Evolutionary conservation across 805 yeast genomes (phyloP).

Genomic region (Kodamaea nitidulidarum): DNA sequence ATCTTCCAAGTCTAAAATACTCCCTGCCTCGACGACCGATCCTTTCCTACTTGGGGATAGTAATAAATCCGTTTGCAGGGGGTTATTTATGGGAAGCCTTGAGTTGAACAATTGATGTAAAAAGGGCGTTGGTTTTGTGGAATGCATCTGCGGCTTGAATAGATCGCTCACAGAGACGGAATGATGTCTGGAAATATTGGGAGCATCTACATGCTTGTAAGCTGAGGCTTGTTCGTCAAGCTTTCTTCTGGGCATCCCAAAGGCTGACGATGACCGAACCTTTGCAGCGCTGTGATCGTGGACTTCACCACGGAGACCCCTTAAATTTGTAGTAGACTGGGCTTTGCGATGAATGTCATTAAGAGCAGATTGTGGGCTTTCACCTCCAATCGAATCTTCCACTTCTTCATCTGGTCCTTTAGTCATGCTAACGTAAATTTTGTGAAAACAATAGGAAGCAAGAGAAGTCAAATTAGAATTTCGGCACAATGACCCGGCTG

Average conservation of each 20-base stretch:
- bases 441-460: too few species aligned
- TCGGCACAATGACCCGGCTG: too few species aligned
- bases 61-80: slow-evolving; percentile 13
- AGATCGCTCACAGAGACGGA: slow-evolving; percentile 3
- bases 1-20: slow-evolving; percentile 20
- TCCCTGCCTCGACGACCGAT: slow-evolving; percentile 11
- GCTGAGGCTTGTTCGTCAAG: neutral
- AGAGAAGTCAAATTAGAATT: too few species aligned
- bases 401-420: too few species aligned
- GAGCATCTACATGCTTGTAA: neutral
- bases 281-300: neutral
- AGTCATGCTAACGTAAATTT: too few species aligned
- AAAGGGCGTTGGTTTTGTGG: slow-evolving; percentile 17
- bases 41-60: slow-evolving; percentile 1
- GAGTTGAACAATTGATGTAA: slow-evolving; percentile 26
- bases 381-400: too few species aligned
- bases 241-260: neutral
- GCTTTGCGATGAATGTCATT: neutral
- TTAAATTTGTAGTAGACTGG: slow-evolving; percentile 3
- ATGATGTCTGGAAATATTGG: neutral
- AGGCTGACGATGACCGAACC: slow-evolving; percentile 5
- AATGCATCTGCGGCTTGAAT: neutral
- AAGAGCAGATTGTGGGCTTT: neutral
- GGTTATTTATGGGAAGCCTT: slow-evolving; percentile 29
- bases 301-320: slow-evolving; percentile 1